Base-by-base conservation (phyloP, 305 asterid genomes). In the Solanum chacoense region DNA sequence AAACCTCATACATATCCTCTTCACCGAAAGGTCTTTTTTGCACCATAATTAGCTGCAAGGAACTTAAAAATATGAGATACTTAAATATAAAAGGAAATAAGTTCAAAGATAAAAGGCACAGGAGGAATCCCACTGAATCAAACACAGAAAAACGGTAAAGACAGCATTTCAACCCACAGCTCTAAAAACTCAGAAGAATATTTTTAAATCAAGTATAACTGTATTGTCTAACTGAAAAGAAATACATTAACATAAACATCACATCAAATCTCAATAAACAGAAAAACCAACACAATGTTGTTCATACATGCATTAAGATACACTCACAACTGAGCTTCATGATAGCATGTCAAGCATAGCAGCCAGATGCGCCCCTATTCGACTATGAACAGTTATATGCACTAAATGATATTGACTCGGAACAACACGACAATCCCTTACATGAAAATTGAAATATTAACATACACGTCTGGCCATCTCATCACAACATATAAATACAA, bases 1-100 rank as follows among this genome's bases (percentile, higher is more conserved):
- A 89, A 55, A 34, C 75, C 86, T 90, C 89, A 31, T 63, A 85
- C 45, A 87, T 32, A 75, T 91, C 92, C 85, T 88, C 90, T 69
- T 67, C 74, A 84, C 74, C 88, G 63, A 7, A 88, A 14, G 91
- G 87, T 28, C 93, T 89, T 36, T 91, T 91, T 83, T 87, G 90
- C 31, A 89, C 90, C 93, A 91, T 91, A 76, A 84, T 90, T 87
- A 74, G 42, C 93, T 91, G 92, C 65, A 34, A 22, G 67, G 40
- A 85, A 20, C 87, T 22, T 11, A 11, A 32, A 18, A 42, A 11
- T 50, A 84, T 84, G 74, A 55, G 87, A 31, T 55, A 34, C 4
- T 45, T 40, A 13, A 38, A 36, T 42, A 3, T 20, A 50, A 55
- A 73, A 42, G 1, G 85, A 42, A 14, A 40, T 31, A 76, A 87